Conservation (phyloP, 1,139 yeast genomes). For the Taphrina sp. region DNA sequence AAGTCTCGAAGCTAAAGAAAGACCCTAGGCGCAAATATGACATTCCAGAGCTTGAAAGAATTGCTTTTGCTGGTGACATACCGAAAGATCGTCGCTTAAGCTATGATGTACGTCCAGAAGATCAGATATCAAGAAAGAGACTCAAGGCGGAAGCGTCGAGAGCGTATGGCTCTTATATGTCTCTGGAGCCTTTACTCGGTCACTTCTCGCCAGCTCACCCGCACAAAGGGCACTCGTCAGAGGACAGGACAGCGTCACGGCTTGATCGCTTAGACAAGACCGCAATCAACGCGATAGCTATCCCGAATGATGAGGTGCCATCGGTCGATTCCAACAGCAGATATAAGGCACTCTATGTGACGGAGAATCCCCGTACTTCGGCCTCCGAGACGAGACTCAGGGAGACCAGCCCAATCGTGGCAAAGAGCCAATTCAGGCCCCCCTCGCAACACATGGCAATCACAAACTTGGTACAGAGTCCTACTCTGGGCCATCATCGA, state of each 20-base stretch:
- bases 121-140: background rate
- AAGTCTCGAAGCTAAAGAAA: background rate
- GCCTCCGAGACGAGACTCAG: background rate
- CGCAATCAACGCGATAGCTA: background rate
- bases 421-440: background rate
- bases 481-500: too few relatives aligned
- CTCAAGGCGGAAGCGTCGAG: background rate
- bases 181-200: background rate
- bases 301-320: background rate
- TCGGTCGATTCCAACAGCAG: too few relatives aligned
- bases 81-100: slow-evolving; percentile 9
- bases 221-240: too few relatives aligned
- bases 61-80: slow-evolving; percentile 3
- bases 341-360: too few relatives aligned
- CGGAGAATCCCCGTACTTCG: too few relatives aligned
- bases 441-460: background rate
- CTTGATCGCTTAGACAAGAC: too few relatives aligned
- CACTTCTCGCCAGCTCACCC: too few relatives aligned
- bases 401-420: too few relatives aligned
- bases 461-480: background rate
- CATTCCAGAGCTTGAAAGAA: slow-evolving; percentile 11
- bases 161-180: background rate
- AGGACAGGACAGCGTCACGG: too few relatives aligned
- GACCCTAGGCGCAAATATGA: slow-evolving; percentile 14
- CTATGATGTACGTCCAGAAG: slow-evolving; percentile 15